Percentiles rank a stretch among this genome's conserved stretches.
Evolutionary conservation across 768 basidiomycete species (phyloP).

Genomic region (Naganishia onofrii): DNA sequence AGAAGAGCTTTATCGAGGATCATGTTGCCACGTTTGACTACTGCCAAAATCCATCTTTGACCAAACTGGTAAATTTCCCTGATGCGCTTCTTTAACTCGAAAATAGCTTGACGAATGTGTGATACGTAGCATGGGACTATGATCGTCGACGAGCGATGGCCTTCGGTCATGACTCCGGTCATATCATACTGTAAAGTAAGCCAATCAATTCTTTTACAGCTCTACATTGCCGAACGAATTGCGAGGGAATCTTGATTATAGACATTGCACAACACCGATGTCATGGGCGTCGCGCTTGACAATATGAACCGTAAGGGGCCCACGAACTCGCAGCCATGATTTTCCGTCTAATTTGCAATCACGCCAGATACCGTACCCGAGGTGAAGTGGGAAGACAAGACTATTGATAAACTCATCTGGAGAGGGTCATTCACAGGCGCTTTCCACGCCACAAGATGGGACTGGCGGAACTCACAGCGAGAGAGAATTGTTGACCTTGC

Average conservation of each 20-base stretch:
- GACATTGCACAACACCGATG: conserved; percentile 24
- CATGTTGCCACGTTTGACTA: conserved; percentile 16
- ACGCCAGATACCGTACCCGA: too few species aligned
- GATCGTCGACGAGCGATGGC: conserved; percentile 15
- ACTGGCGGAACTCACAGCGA: conserved; percentile 44
- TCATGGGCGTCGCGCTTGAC: conserved; percentile 25
- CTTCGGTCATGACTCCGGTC: conserved; percentile 21
- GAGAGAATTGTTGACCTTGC: conserved; percentile 40
- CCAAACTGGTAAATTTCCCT: neutral
- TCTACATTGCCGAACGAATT: too few species aligned
- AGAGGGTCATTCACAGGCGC: conserved; percentile 46
- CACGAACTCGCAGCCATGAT: conserved; percentile 29
- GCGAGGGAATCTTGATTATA: neutral
- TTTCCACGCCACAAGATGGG: conserved; percentile 38
- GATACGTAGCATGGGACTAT: too few species aligned
- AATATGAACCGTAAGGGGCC: conserved; percentile 24
- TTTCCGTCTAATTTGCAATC: too few species aligned
- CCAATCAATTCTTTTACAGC: too few species aligned
- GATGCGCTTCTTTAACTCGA: too few species aligned
- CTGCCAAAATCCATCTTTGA: conserved; percentile 25
- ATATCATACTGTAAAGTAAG: conserved; percentile 24
- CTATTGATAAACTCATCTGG: conserved; percentile 44
- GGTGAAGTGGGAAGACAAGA: conserved; percentile 5
- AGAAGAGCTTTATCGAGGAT: conserved; percentile 26
- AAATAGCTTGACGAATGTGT: neutral